These are phyloP conservation scores for Trichothecium roseum DNA, from an alignment of 2,329 filamentous ascomycete genomes.

Conservation along the genomic window DNA sequence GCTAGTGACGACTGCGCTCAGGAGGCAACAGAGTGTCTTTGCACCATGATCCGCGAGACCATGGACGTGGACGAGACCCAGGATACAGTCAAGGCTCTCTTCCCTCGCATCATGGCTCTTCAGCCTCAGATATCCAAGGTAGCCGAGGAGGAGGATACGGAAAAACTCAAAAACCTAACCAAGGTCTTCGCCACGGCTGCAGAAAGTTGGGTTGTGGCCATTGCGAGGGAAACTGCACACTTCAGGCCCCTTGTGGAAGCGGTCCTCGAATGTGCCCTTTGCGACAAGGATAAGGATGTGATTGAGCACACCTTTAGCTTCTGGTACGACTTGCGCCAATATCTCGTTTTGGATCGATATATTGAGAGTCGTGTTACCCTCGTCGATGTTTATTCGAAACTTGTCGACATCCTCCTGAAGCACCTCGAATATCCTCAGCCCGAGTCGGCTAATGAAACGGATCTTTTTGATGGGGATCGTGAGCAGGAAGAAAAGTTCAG, in stretches of 20 bases:
- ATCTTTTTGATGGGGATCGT: slow-evolving; percentile 90
- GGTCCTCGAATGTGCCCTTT: slow-evolving; percentile 81
- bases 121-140: slow-evolving; percentile 65
- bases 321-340: slow-evolving; percentile 98
- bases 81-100: slow-evolving; percentile 69
- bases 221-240: slow-evolving; percentile 70
- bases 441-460: slow-evolving; percentile 61
- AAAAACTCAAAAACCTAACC: slow-evolving; percentile 80
- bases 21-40: slow-evolving; percentile 84
- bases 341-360: slow-evolving; percentile 83
- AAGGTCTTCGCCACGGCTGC: slow-evolving; percentile 87
- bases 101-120: slow-evolving; percentile 69
- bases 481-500: slow-evolving; percentile 96
- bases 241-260: slow-evolving; percentile 82
- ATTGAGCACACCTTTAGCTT: slow-evolving; percentile 92
- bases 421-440: slow-evolving; percentile 80
- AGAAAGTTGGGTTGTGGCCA: slow-evolving; percentile 86
- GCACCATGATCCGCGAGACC: slow-evolving; percentile 84
- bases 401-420: slow-evolving; percentile 87
- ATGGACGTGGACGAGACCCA: slow-evolving; percentile 86
- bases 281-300: slow-evolving; percentile 81
- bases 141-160: slow-evolving; percentile 71
- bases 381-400: slow-evolving; percentile 72
- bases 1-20: slow-evolving; percentile 70
- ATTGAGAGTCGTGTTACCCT: slow-evolving; percentile 68